Base-by-base conservation (phyloP, 1,139 yeast genomes). In the Candida smagusa region DNA sequence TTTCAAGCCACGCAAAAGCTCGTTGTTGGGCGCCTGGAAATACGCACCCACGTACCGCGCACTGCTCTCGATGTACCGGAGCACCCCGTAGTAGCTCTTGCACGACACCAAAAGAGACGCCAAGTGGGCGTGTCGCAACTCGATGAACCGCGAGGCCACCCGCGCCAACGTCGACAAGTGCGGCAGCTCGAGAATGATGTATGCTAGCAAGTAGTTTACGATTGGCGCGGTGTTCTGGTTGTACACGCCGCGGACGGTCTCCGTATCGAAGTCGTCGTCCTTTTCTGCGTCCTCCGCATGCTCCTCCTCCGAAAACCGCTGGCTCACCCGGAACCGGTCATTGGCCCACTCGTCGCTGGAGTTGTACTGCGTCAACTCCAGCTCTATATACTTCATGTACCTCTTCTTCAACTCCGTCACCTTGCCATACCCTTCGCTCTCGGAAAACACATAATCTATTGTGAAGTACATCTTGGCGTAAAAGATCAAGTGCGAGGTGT, bases 401-500 rank as follows among this genome's bases (percentile, higher is more conserved):
- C 54, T 57, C 3, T 27, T 22, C 39, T 58, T 66, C 40, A 67
- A 52, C 2, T 37, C 36, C 3, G 34, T 8, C 38, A 63, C 60
- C n/a, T 52, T 55, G 8, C 35, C 28, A 7, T 41, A 36, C 12
- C 58, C 41, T 21, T 50, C 48, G 2, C 38, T 34, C 11, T 52
- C 53, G 5, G 33, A 34, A 40, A 67, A 68, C 3, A 49, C 43
- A 0, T 42, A 30, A 22, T 61, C 65, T 8, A 68, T 51, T 1
- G 70, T 58, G 40, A 59, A 56, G 45, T 56, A 68, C 13, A 68
- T 50, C 35, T 67, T 65, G 16, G 72, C 65, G 43, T 59, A 63
- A 38, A 59, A 56, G 6, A 69, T 56, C 36, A 61, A 57, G 29
- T 47, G 45, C 4, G 69, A 56, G 1, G 72, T 59, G 42, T 59